Evolutionary conservation across 139 green algal genomes (phyloP), one percentile per base, ranked within the genome.

Genomic region (Yamagishiella unicocca): DNA sequence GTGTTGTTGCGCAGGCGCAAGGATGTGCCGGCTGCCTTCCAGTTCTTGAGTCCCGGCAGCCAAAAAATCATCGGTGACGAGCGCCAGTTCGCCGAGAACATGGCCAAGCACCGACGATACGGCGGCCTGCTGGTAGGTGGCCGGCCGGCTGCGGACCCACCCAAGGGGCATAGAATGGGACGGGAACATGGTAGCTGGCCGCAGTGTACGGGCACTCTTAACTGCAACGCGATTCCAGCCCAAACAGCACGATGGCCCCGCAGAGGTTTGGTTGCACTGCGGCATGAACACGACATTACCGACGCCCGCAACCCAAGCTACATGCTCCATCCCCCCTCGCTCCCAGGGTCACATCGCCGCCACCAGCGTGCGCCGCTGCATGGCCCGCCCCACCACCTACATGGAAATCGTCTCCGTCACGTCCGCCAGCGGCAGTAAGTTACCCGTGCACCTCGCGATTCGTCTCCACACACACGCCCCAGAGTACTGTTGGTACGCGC

Each of bases 321-420:
- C 19, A 27, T 68, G 58, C 58, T 25, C 21, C 24, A 12, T 29
- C 58, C 58, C 9, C 40, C 71, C 25, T 38, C 25, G 9, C 35
- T 37, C 38, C 2, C 72, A 90, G 71, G 74, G 81, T 29, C 89
- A 92, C 74, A 75, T 83, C 29, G 40, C 31, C 5, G 80, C 85
- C 1, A 88, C 86, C 68, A 92, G 84, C 29, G 79, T 92, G 22
- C 80, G 82, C 40, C 84, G 89, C 31, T 75, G 88, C 84, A 84
- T 90, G 80, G 61, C 80, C 0, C 87, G 72, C 0, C 67, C 88
- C 38, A 70, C 50, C 5, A 85, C 85, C 19, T 92, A 90, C 85
- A 90, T 92, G 89, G 89, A 90, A 54, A 64, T 92, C 12, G 74
- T 92, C 27, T 38, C 62, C 24, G 61, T 90, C 33, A 84, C 80